Evolutionary conservation across 2,329 filamentous ascomycete species (phyloP).

Genomic region (Stachybotrys chartarum): DNA sequence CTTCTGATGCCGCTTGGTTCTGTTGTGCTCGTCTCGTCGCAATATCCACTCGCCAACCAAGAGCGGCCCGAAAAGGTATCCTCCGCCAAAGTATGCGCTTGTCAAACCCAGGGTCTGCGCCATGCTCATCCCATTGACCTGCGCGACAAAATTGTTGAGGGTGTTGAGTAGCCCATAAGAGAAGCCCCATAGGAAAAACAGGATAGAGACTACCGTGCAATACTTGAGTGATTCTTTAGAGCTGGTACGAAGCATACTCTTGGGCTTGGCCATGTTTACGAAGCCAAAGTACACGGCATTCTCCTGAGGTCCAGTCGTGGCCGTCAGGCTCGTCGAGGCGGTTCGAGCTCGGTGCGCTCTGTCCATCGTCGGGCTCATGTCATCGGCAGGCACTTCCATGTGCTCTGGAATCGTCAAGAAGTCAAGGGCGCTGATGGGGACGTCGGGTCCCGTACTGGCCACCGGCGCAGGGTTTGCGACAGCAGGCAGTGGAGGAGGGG

Average conservation of each 20-base stretch:
- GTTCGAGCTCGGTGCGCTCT: constrained; percentile 1
- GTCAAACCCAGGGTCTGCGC: constrained; percentile 62
- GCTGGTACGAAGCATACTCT: constrained; percentile 62
- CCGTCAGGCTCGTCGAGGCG: constrained; percentile 24
- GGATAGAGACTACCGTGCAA: constrained; percentile 65
- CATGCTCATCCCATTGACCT: constrained; percentile 52
- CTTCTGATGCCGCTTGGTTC: constrained; percentile 31
- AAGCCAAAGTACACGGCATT: constrained; percentile 65
- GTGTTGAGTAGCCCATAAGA: constrained; percentile 82
- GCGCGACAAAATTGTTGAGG: constrained; percentile 64
- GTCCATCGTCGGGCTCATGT: constrained; percentile 3
- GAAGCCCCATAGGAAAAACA: constrained; percentile 87
- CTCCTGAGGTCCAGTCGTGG: constrained; percentile 24
- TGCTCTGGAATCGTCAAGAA: constrained; percentile 37
- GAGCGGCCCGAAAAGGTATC: constrained; percentile 63
- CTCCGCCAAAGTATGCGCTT: constrained; percentile 62
- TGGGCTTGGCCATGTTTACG: constrained; percentile 61
- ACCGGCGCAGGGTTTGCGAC: neutral
- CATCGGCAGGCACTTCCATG: constrained; percentile 11
- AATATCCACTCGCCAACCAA: constrained; percentile 65
- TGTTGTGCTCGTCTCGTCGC: constrained; percentile 55
- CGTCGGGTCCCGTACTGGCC: constrained; percentile 13
- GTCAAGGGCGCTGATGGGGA: constrained; percentile 31
- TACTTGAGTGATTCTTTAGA: constrained; percentile 62
- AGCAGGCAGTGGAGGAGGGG: constrained; percentile 15